These are phyloP conservation scores for Colletotrichum sp. DNA, from an alignment of 2,329 filamentous ascomycete genomes.

Conservation along the genomic window DNA sequence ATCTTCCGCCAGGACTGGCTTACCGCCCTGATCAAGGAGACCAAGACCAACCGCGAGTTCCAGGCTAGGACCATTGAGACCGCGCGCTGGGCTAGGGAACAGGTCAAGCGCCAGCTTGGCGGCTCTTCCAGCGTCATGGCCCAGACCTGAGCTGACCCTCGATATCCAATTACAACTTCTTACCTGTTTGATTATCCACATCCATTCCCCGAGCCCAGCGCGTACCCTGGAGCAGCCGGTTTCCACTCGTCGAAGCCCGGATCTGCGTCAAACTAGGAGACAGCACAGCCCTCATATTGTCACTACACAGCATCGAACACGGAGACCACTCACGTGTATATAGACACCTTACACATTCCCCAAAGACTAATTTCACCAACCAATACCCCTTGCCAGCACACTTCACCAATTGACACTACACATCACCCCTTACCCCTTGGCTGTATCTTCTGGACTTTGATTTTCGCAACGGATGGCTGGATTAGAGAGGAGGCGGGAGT, in stretches of 20 bases:
- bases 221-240: conserved; percentile 19
- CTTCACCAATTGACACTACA: conserved; percentile 18
- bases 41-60: conserved; percentile 87
- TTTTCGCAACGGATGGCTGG: conserved; percentile 21
- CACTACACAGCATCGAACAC: conserved; percentile 23
- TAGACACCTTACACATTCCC: conserved; percentile 21
- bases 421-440: conserved; percentile 8
- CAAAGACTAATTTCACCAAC: conserved; percentile 22
- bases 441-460: conserved; percentile 24
- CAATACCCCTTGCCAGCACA: conserved; percentile 23
- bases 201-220: conserved; percentile 8
- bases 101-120: conserved; percentile 88
- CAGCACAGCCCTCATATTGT: conserved; percentile 17
- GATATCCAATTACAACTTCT: neutral
- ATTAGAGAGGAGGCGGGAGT: conserved; percentile 22
- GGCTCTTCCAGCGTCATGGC: conserved; percentile 58
- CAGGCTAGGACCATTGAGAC: conserved; percentile 86
- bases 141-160: conserved; percentile 41
- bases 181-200: conserved; percentile 20
- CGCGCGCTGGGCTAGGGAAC: conserved; percentile 95
- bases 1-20: conserved; percentile 94
- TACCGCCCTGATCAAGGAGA: conserved; percentile 88
- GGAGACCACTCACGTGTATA: conserved; percentile 22
- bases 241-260: conserved; percentile 7
- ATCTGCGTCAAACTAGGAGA: conserved; percentile 22